Evolutionary conservation across 1,139 yeast genomes (phyloP).

Genomic region (Suhomyces wounanorum): DNA sequence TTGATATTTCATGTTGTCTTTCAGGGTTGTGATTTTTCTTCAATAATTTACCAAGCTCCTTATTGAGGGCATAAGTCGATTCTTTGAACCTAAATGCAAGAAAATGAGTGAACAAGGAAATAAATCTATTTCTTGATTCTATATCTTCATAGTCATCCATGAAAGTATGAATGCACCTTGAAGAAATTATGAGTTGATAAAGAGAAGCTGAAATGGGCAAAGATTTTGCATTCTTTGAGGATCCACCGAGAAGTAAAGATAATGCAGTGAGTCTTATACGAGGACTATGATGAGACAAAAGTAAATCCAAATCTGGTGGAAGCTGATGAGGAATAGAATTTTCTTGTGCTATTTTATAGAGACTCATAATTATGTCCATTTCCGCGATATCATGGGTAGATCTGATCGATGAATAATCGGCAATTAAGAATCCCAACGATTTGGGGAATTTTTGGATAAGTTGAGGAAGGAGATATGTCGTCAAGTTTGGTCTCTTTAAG

Average conservation of each 20-base stretch:
- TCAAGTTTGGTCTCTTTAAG: conserved; percentile 47
- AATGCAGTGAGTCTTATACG: conserved; percentile 58
- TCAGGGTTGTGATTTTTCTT: conserved; percentile 3
- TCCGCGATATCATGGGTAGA: conserved; percentile 37
- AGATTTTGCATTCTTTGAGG: conserved; percentile 58
- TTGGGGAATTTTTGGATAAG: conserved; percentile 54
- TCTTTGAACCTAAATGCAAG: conserved; percentile 60
- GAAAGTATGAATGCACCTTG: conserved; percentile 44
- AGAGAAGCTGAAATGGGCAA: conserved; percentile 47
- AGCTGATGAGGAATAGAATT: conserved; percentile 35
- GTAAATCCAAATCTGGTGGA: conserved; percentile 32
- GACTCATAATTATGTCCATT: conserved; percentile 5
- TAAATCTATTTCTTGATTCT: conserved; percentile 65
- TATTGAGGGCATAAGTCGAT: conserved; percentile 56
- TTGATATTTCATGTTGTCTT: conserved; percentile 9
- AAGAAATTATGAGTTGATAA: conserved; percentile 42
- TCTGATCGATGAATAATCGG: conserved; percentile 16
- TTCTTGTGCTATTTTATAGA: conserved; percentile 63
- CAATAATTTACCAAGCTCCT: conserved; percentile 42
- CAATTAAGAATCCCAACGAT: conserved; percentile 32
- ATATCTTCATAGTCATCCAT: conserved; percentile 61
- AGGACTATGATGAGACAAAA: conserved; percentile 48
- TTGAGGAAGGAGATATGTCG: conserved; percentile 62
- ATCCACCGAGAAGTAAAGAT: conserved; percentile 53
- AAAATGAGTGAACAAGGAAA: conserved; percentile 61